These are phyloP conservation scores for Protomyces gravidus DNA, from an alignment of 1,139 yeast genomes.

Conservation along the genomic window DNA sequence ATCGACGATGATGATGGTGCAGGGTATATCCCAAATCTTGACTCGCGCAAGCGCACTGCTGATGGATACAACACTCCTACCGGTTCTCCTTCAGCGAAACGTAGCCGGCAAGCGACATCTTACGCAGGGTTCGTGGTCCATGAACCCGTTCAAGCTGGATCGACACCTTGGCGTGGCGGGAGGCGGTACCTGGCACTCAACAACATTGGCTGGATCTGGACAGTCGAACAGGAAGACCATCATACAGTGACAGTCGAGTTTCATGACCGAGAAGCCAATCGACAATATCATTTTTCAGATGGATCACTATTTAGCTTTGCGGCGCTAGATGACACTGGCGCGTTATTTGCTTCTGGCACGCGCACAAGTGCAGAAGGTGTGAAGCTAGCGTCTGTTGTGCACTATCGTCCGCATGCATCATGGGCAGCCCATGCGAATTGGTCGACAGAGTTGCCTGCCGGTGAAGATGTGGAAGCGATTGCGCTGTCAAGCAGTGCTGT, in stretches of 20 bases:
- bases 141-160: constrained; percentile 65
- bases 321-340: constrained; percentile 49
- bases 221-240: constrained; percentile 59
- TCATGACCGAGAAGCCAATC: constrained; percentile 72
- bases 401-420: constrained; percentile 47
- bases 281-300: constrained; percentile 85
- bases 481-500: constrained; percentile 51
- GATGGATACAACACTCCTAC: constrained; percentile 7
- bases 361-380: constrained; percentile 19
- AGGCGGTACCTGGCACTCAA: constrained; percentile 69
- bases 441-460: constrained; percentile 40
- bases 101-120: constrained; percentile 6
- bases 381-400: constrained; percentile 38
- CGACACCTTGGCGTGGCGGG: constrained; percentile 71
- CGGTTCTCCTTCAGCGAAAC: constrained; percentile 3
- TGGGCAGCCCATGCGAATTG: constrained; percentile 38
- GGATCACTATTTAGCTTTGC: constrained; percentile 65
- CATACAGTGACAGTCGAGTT: constrained; percentile 79
- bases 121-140: constrained; percentile 31
- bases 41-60: constrained; percentile 11
- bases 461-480: constrained; percentile 49
- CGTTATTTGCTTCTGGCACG: constrained; percentile 32
- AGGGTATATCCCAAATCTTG: constrained; percentile 43
- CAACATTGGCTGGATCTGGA: constrained; percentile 75
- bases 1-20: constrained; percentile 57